Evolutionary conservation across 148 eudicot genomes (phyloP), one percentile per base, ranked within the genome.

Genomic region (Salicornia ramosissima): DNA sequence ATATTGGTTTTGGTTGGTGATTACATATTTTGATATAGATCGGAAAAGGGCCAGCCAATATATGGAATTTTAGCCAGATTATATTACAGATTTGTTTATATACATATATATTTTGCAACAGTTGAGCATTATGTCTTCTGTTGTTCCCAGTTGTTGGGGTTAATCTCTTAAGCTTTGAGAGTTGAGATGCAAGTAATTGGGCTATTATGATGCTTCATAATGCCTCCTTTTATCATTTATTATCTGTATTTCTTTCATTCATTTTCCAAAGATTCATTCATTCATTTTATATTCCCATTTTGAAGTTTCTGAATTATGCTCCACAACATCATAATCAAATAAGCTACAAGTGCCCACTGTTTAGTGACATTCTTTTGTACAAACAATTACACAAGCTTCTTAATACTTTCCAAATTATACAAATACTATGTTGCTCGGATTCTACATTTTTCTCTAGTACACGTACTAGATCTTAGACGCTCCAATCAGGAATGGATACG

Each of bases 261-360:
- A 21, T 46, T 25, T 66, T 62, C 64, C 22, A 4, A 67, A 46
- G 25, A 74, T 74, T 74, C 77, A 45, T 74, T 67, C 50, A 74
- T 67, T 67, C 72, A 34, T 74, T 73, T 24, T 10, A 4, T 42
- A 40, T 70, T n/a, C 55, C 40, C 51, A 55, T 12, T 64, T 19
- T 57, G 59, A 22, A 24, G 28, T 21, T 36, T 67, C 65, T 58
- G 2, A 18, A 33, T 18, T 34, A 19, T 54, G 34, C 16, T 65
- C 4, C 36, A 31, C 19, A 61, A 24, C 51, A 18, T 19, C 34
- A 30, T 28, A 2, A 26, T 42, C 6, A 40, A 39, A n/a, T n/a
- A n/a, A 21, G 10, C 49, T 36, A 61, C 33, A 59, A 19, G 10
- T n/a, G 5, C 18, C 9, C 14, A 11, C 31, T 45, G 49, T 50